phyloP scores from a whole-genome alignment of 1,284 basidiomycete species.

The Moesziomyces sp. region DNA sequence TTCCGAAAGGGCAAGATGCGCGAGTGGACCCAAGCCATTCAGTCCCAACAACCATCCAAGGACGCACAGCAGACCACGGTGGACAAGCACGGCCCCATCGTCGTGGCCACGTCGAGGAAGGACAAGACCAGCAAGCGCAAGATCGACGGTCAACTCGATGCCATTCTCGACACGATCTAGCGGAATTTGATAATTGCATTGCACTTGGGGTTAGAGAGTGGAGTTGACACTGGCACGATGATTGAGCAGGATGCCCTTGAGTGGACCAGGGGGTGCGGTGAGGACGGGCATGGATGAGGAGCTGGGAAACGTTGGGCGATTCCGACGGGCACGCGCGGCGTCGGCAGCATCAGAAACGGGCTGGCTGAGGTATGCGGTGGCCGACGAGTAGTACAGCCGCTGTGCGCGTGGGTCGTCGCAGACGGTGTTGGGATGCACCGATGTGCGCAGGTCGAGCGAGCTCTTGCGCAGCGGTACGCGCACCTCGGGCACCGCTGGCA shows the following conservation, averaged over 20 bases:
- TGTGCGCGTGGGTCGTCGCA: neutral
- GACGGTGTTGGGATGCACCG: constrained; percentile 20
- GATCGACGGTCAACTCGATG: constrained; percentile 48
- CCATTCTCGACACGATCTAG: constrained; percentile 41
- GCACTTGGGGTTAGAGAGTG: constrained; percentile 5
- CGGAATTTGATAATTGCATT: no score
- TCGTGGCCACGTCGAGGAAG: constrained; percentile 21
- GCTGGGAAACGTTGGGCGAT: neutral
- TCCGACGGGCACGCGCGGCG: neutral
- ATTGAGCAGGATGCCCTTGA: neutral
- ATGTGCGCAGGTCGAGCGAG: constrained; percentile 22
- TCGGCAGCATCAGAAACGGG: neutral
- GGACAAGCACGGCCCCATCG: constrained; percentile 6
- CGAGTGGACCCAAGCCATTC: constrained; percentile 52
- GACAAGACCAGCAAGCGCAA: constrained; percentile 24
- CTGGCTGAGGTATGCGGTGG: constrained; percentile 5
- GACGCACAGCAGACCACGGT: neutral
- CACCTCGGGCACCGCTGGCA: neutral
- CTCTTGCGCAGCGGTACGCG: constrained; percentile 28
- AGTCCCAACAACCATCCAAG: constrained; percentile 5
- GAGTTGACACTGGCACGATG: constrained; percentile 2
- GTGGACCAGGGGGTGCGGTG: neutral
- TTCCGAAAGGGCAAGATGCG: constrained; percentile 50
- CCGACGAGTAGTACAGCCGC: constrained; percentile 15
- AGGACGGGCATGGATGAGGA: neutral